Evolutionary conservation across 1,139 yeast genomes (phyloP).

Genomic region (Yamadazyma jaroonii): DNA sequence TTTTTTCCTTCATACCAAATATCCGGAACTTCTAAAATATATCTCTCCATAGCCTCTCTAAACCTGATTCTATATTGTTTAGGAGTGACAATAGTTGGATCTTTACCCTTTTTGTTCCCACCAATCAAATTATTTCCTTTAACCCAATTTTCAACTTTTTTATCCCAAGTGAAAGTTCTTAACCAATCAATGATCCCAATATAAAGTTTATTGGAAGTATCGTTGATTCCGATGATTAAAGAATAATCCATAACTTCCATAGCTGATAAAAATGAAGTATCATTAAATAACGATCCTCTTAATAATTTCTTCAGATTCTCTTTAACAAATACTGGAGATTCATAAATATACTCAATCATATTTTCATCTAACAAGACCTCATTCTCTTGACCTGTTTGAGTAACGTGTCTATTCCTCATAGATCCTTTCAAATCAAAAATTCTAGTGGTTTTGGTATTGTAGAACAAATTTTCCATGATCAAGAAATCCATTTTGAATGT

Average conservation of each 20-base stretch:
- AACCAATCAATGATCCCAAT: constrained; percentile 97
- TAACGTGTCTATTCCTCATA: constrained; percentile 95
- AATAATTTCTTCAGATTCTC: constrained; percentile 86
- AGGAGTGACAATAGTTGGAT: constrained; percentile 97
- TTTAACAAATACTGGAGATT: constrained; percentile 89
- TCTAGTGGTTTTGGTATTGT: constrained; percentile 76
- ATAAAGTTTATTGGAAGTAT: constrained; percentile 60
- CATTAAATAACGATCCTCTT: constrained; percentile 90
- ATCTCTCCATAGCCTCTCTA: constrained; percentile 97
- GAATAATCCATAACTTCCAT: constrained; percentile 99
- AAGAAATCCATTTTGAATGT: constrained; percentile 84
- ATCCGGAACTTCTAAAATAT: constrained; percentile 92
- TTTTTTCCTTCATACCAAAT: constrained; percentile 56
- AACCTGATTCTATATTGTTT: constrained; percentile 90
- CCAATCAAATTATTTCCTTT: constrained; percentile 87
- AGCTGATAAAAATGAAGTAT: constrained; percentile 87
- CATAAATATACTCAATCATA: constrained; percentile 97
- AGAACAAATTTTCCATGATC: constrained; percentile 94
- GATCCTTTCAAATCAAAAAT: constrained; percentile 97
- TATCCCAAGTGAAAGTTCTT: constrained; percentile 97
- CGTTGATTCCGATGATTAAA: constrained; percentile 83
- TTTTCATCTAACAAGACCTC: constrained; percentile 95
- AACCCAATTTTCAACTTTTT: constrained; percentile 97
- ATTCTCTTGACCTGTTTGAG: constrained; percentile 92
- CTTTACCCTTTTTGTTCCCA: constrained; percentile 74